A percentile compares a stretch with the other conserved stretches of the same genome.
phyloP scores from a whole-genome alignment of 495 filamentous ascomycete genomes.

The Gamarada debralockiae region DNA sequence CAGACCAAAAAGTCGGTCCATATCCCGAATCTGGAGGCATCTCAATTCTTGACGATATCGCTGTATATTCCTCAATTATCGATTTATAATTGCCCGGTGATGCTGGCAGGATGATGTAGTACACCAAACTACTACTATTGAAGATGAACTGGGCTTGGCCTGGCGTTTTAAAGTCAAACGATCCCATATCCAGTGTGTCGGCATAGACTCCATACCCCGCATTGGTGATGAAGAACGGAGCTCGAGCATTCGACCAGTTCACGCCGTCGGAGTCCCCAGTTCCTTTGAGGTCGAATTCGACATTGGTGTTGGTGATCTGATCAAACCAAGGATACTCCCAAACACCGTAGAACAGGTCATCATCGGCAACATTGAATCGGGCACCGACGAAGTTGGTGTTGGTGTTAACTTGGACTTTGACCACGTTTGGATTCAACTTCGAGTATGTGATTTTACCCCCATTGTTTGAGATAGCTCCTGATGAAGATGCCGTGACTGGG shows the following conservation, averaged over 20 bases:
- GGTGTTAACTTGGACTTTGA: conserved; percentile 4
- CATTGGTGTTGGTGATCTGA: conserved; percentile 23
- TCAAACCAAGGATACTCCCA: conserved; percentile 32
- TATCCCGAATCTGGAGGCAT: conserved; percentile 28
- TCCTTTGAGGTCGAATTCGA: conserved; percentile 26
- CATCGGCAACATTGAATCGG: conserved; percentile 6
- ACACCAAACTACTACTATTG: conserved; percentile 24
- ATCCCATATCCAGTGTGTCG: conserved; percentile 26
- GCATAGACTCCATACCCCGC: conserved; percentile 30
- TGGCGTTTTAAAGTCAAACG: conserved; percentile 24
- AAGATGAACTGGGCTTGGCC: conserved; percentile 28
- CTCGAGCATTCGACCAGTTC: conserved; percentile 29
- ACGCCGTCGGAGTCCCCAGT: conserved; percentile 24
- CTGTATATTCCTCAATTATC: conserved; percentile 24
- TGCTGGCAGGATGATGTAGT: conserved; percentile 27
- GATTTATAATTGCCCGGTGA: conserved; percentile 15
- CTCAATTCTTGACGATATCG: conserved; percentile 16
- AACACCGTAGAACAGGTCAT: conserved; percentile 24
- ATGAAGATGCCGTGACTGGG: not conserved
- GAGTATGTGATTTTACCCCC: not conserved
- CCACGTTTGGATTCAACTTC: not conserved
- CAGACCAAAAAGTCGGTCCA: conserved; percentile 31
- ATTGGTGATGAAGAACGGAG: conserved; percentile 30
- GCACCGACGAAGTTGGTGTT: not conserved
- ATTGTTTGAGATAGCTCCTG: not conserved